Conservation (phyloP, 2,329 filamentous ascomycete genomes). For the Phaeosphaeria sp. region DNA sequence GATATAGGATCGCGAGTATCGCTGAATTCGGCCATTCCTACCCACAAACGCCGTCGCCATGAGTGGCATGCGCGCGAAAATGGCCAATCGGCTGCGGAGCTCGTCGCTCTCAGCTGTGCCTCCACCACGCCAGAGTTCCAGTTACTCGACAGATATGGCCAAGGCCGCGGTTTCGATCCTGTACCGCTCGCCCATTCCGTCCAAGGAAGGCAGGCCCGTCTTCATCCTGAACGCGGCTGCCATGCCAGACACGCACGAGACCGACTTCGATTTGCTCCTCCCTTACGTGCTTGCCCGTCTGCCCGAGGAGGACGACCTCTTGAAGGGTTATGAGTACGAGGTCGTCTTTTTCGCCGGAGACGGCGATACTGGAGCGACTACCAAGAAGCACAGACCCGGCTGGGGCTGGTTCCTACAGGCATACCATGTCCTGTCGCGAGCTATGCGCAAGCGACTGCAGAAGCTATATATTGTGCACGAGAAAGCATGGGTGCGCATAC, state of each 20-base stretch:
- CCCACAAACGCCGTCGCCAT: conserved; percentile 26
- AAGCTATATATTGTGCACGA: conserved; percentile 66
- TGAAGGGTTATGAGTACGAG: conserved; percentile 62
- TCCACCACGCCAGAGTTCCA: conserved; percentile 53
- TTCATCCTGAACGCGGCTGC: conserved; percentile 64
- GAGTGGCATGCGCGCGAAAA: conserved; percentile 47
- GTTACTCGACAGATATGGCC: conserved; percentile 58
- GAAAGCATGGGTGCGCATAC: conserved; percentile 62
- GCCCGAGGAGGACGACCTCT: conserved; percentile 62
- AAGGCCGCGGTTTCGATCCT: conserved; percentile 60
- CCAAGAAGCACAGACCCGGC: conserved; percentile 58
- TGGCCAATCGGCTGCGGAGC: conserved; percentile 48
- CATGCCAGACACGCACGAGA: conserved; percentile 61
- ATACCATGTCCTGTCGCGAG: conserved; percentile 62
- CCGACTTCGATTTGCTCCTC: conserved; percentile 62
- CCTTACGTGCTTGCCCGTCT: conserved; percentile 63
- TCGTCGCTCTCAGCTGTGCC: conserved; percentile 57
- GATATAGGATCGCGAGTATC: not conserved
- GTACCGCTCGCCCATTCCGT: conserved; percentile 60
- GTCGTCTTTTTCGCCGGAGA: conserved; percentile 66
- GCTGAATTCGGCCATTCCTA: not conserved
- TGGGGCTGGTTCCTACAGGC: conserved; percentile 66
- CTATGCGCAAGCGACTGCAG: conserved; percentile 62
- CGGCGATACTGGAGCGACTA: conserved; percentile 52
- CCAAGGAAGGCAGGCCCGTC: conserved; percentile 57